Evolutionary conservation across 495 filamentous ascomycete species (phyloP).

Genomic region (Cercophora samala): DNA sequence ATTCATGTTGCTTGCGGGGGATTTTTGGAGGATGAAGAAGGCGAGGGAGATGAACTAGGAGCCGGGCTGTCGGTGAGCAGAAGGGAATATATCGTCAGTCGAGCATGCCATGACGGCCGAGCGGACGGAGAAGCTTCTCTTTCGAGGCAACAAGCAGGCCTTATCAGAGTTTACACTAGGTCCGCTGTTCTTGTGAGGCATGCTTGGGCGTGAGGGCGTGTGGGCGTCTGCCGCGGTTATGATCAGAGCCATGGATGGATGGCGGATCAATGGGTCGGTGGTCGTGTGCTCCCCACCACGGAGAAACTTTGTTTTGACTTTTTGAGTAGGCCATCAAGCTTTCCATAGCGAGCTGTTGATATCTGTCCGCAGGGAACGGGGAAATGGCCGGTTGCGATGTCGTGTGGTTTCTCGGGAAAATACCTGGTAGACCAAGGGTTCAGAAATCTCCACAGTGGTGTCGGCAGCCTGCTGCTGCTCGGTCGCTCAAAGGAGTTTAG

Average conservation of each 20-base stretch:
- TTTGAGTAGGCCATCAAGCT: too few relatives aligned
- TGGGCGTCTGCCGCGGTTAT: neutral
- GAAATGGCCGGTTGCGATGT: neutral
- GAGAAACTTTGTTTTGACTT: neutral
- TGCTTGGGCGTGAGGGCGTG: too few relatives aligned
- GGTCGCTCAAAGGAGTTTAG: neutral
- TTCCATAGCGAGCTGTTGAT: neutral
- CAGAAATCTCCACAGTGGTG: neutral
- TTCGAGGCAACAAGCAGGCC: too few relatives aligned
- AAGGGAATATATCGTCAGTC: conserved; percentile 7
- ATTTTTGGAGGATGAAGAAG: neutral
- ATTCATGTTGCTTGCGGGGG: neutral
- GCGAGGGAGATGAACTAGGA: neutral
- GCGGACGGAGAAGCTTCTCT: neutral
- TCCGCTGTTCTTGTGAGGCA: too few relatives aligned
- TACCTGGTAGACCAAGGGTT: neutral
- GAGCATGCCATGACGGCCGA: neutral
- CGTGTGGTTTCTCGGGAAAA: neutral
- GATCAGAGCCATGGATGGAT: neutral
- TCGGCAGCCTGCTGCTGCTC: neutral
- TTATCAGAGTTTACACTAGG: too few relatives aligned
- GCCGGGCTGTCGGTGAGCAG: conserved; percentile 10
- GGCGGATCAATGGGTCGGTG: neutral
- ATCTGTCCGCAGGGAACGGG: neutral
- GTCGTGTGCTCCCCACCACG: neutral